Conservation (phyloP, 2,329 filamentous ascomycete genomes). For the Nemania sp. region DNA sequence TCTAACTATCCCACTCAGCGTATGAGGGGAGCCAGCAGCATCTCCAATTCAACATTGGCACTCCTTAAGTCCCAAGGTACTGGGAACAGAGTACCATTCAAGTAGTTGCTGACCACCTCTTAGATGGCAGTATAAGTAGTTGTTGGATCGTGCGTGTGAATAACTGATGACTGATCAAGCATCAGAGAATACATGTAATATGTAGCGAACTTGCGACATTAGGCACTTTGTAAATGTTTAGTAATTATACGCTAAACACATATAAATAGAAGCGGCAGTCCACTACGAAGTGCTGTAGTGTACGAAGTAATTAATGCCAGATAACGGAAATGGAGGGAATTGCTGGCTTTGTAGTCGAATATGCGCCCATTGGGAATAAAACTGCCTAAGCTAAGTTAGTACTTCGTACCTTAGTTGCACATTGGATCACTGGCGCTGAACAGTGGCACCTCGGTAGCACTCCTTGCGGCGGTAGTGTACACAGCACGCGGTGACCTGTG, state of each 20-base stretch:
- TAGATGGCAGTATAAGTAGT: too few species aligned
- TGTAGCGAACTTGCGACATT: not conserved
- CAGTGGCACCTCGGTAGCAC: too few species aligned
- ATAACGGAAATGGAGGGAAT: conserved; percentile 12
- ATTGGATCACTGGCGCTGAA: too few species aligned
- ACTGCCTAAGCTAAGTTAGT: too few species aligned
- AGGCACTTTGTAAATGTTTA: too few species aligned
- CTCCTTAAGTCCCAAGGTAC: conserved; percentile 12
- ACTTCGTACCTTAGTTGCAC: too few species aligned
- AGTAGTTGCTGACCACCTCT: too few species aligned
- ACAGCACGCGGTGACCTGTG: too few species aligned
- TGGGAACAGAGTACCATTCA: conserved; percentile 11
- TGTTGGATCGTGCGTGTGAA: not conserved
- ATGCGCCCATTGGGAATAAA: not conserved
- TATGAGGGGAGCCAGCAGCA: conserved; percentile 3
- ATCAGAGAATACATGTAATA: not conserved
- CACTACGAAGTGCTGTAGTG: not conserved
- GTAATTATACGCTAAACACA: too few species aligned
- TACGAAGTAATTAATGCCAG: conserved; percentile 1
- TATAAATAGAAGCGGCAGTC: too few species aligned
- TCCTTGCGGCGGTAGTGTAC: too few species aligned
- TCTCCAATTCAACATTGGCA: conserved; percentile 6
- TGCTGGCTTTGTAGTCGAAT: conserved; percentile 1
- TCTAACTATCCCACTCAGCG: not conserved
- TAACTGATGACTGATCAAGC: not conserved